Base-by-base conservation (phyloP, 2,329 filamentous ascomycete genomes). In the Cercospora canescens region DNA sequence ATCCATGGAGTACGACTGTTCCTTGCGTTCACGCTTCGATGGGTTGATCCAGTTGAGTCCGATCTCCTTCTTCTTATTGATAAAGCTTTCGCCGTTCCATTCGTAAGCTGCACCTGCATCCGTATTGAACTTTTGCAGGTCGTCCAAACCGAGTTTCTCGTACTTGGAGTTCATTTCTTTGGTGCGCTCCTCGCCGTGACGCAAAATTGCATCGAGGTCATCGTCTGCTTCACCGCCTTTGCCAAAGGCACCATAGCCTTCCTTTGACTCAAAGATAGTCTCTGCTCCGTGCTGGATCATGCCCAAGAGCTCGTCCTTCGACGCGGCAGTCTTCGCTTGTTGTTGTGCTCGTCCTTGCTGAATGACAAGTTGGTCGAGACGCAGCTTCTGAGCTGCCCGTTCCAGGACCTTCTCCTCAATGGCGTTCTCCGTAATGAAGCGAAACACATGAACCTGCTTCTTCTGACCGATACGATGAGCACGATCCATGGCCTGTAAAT, bases 211-310 rank as follows among this genome's bases (percentile, higher is more conserved):
- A 68, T 99, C 95, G 65, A 99, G 96, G 71, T 97, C 94, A 70
- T 94, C 92, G 61, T 97, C 93, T 16, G 88, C 86, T n/a, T 94
- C 81, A 14, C 90, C 88, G 21, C 83, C 82, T 14, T 86, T 85
- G 5, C 84, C 84, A 52, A 91, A 81, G 32, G 82, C 77, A 26
- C 88, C 90, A 12, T 86, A 86, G 2, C 86, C 84, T 26, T 89
- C 89, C 76, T 92, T 91, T 52, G 84, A 87, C 71, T 91, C 86
- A 81, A 99, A 98, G 0, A 99, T 91, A 71, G 92, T 93, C 77
- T 96, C 93, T n/a, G 96, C 95, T 67, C 95, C 95, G 75, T 99
- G 95, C 78, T 99, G 95, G 75, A 99, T 99, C 95, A 99, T 99
- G 69, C 88, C 95, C 52, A 99, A 83, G 48, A 99, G 86, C 75